A percentile compares a stretch with the other conserved stretches of the same genome.
phyloP scores from a whole-genome alignment of 805 yeast species.

The Teunomyces pallodes region DNA sequence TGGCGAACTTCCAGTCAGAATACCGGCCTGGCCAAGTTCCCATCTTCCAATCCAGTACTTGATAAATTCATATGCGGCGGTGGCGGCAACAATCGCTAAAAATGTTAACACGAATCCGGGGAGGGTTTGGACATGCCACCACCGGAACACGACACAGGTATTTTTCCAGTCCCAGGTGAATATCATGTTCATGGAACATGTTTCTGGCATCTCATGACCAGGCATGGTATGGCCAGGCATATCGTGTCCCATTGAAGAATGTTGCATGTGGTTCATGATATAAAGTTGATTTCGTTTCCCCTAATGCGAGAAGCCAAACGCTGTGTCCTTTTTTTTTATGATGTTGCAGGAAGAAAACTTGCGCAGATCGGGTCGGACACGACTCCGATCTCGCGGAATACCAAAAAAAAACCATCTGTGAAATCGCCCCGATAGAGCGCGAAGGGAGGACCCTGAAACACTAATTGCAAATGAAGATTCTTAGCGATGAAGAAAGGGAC shows the following conservation, averaged over 20 bases:
- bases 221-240: conserved; percentile 18
- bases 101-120: conserved; percentile 53
- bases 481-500: conserved; percentile 35
- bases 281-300: too few relatives aligned
- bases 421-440: too few relatives aligned
- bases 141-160: conserved; percentile 67
- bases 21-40: conserved; percentile 16
- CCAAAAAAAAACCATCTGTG: too few relatives aligned
- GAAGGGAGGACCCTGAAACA: too few relatives aligned
- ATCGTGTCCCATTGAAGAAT: background rate
- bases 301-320: too few relatives aligned
- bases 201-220: conserved; percentile 25
- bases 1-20: conserved; percentile 10
- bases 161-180: conserved; percentile 78
- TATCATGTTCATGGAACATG: conserved; percentile 67
- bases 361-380: too few relatives aligned
- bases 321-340: too few relatives aligned
- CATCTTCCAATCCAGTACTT: conserved; percentile 28
- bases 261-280: conserved; percentile 9
- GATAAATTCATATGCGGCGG: conserved; percentile 63
- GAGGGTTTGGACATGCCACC: conserved; percentile 73
- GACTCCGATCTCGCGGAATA: too few relatives aligned
- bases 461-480: conserved; percentile 30
- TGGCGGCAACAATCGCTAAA: conserved; percentile 44
- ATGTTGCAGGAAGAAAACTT: too few relatives aligned